Base-by-base conservation (phyloP, 2,329 filamentous ascomycete genomes). In the Aspergillus cejpii region DNA sequence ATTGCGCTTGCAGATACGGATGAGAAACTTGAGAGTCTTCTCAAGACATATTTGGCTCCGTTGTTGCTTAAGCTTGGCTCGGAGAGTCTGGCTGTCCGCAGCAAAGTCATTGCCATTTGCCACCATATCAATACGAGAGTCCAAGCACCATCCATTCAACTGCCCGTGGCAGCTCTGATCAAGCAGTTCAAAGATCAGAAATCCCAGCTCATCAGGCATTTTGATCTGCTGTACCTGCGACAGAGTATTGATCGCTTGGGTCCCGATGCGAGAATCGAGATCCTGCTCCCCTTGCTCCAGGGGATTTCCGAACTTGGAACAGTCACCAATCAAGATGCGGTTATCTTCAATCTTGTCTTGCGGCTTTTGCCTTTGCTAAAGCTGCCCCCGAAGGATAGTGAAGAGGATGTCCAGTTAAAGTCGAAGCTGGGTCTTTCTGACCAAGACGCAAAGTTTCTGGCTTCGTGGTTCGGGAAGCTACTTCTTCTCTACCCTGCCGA, bases 161-260 rank as follows among this genome's bases (percentile, higher is more conserved):
- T 98, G 5, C 92, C 92, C 0, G 89, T 97, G 10, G 78, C 80
- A n/a, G 80, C 83, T 12, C 75, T 98, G 14, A 67, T 97, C 43
- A 84, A 89, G 55, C 92, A 97, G 64, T 96, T 94, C 74, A 94
- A 94, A 65, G 80, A 86, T 17, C 80, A 80, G 28, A 74, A 81
- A 29, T 84, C 83, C 10, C 73, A 83, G 1, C 74, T 96, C 28
- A 80, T 98, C 52, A 84, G 87, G 51, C 87, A 94, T 62, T 85
- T 96, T 56, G 90, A 97, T 66, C 72, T 97, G 31, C 76, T 85
- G 14, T 95, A 94, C 62, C 85, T 96, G 28, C 87, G 94, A 59
- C 87, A 94, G 61, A 92, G 91, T 29, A 73, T 87, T 36, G 76
- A 76, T 41, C 74, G 83, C 39, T 65, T 86, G 15, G 72, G 75